Base-by-base conservation (phyloP, 352 stramenopile genomes). In the Thalassiosira sp. region DNA sequence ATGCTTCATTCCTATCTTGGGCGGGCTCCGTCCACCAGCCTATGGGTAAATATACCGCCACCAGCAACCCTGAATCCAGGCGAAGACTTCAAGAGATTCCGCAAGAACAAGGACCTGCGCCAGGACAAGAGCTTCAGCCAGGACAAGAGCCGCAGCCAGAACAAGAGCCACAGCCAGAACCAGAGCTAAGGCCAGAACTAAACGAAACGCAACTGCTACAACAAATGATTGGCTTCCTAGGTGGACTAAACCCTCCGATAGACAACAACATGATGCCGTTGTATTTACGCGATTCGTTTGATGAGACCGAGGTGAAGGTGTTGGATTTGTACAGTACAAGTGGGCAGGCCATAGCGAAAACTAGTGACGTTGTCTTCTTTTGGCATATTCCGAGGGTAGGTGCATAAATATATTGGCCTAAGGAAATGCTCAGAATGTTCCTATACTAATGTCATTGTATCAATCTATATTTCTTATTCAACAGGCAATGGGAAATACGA, bases 361-460 rank as follows among this genome's bases (percentile, higher is more conserved):
- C 63, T 53, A 31, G 16, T n/a, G 61, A 79, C 33, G 2, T 73
- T 3, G 37, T 54, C 6, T 81, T 67, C 48, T 81, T 81, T 54
- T 81, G 72, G 69, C 53, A 65, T 22, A 73, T 73, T 45, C 63
- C 63, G 0, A 72, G 64, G 31, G 63, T 58, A 22, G 37, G 46
- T 48, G 7, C 2, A 8, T 27, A 5, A 15, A 31, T 46, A 6
- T 48, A 33, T 22, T 49, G 15, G 27, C n/a, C 20, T 61, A 6
- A 20, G 5, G 2, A 28, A 54, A 16, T 46, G 45, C 25, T 11
- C 1, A 24, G 10, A 15, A 8, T 59, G 51, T 15, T 22, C 8
- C 7, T 60, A 46, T 28, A 13, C 18, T 25, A n/a, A 37, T 57
- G 7, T 35, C 20, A 13, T 10, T 45, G 8, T 2, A 58, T 48